These are phyloP conservation scores for Rhizophora mangle DNA, from an alignment of 345 rosid genomes.

Conservation along the genomic window DNA sequence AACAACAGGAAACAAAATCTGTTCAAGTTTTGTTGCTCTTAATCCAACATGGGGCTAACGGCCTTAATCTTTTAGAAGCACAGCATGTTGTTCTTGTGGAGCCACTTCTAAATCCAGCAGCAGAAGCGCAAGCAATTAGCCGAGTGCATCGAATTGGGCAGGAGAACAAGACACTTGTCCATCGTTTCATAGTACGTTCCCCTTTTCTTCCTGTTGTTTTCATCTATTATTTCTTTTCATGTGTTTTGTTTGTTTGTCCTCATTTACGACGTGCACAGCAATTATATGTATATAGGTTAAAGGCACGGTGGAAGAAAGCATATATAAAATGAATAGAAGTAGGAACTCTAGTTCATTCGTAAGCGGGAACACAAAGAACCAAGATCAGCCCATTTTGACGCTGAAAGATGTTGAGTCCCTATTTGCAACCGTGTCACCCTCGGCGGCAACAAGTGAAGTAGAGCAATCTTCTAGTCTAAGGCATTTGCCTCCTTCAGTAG, in stretches of 20 bases:
- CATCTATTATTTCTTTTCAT: not conserved
- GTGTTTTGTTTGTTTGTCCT: not conserved
- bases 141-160: conserved; percentile 95
- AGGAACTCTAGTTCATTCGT: conserved; percentile 54
- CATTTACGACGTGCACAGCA: not conserved
- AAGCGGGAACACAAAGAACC: conserved; percentile 83
- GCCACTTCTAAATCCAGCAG: conserved; percentile 93
- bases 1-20: conserved; percentile 32
- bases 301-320: conserved; percentile 87
- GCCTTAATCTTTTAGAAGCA: conserved; percentile 94
- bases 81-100: conserved; percentile 92
- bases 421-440: conserved; percentile 39
- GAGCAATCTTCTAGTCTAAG: conserved; percentile 40
- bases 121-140: conserved; percentile 93
- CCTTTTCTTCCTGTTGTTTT: conserved; percentile 6
- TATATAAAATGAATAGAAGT: conserved; percentile 81
- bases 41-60: conserved; percentile 95
- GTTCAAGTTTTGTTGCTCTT: conserved; percentile 78
- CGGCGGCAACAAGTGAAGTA: conserved; percentile 35
- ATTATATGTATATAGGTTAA: conserved; percentile 45
- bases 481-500: conserved; percentile 68
- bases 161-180: conserved; percentile 69
- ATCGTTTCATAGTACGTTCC: conserved; percentile 73
- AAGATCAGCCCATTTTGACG: conserved; percentile 76
- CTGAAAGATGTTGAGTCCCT: conserved; percentile 78